Evolutionary conservation across 495 filamentous ascomycete genomes (phyloP).

Genomic region (Penicillium samsonianum): DNA sequence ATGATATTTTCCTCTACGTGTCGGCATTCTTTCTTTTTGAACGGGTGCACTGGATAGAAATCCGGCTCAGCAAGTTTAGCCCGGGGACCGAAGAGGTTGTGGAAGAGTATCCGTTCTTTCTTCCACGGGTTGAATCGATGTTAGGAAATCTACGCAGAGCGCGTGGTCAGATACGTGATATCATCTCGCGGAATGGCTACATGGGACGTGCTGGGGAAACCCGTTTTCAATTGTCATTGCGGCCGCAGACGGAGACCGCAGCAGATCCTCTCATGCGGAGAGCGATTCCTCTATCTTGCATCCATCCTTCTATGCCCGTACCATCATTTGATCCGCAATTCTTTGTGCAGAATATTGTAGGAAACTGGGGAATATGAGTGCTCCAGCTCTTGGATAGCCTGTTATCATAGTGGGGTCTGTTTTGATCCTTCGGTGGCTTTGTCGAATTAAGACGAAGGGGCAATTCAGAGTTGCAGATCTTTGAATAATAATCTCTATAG

Average conservation of each 20-base stretch:
- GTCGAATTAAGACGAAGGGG: too few species aligned
- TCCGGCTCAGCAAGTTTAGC: slow-evolving; percentile 4
- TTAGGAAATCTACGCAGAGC: slow-evolving; percentile 12
- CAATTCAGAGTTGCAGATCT: too few species aligned
- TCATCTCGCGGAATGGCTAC: not conserved
- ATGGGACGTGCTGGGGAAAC: not conserved
- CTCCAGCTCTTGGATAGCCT: not conserved
- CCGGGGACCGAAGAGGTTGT: not conserved
- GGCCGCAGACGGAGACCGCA: slow-evolving; percentile 6
- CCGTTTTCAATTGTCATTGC: slow-evolving; percentile 5
- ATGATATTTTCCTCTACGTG: slow-evolving; percentile 12
- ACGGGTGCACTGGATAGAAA: slow-evolving; percentile 12
- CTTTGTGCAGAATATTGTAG: slow-evolving; percentile 3
- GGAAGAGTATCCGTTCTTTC: slow-evolving; percentile 15
- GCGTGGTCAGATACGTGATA: slow-evolving; percentile 9
- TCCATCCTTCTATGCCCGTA: not conserved
- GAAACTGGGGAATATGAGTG: not conserved
- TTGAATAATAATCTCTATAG: too few species aligned
- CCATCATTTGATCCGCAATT: not conserved
- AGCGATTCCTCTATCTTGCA: not conserved
- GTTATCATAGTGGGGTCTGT: too few species aligned
- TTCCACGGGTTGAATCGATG: slow-evolving; percentile 10
- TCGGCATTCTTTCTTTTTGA: slow-evolving; percentile 8
- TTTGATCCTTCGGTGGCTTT: too few species aligned
- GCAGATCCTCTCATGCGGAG: not conserved